Evolutionary conservation across 2,329 filamentous ascomycete genomes (phyloP), one percentile per base, ranked within the genome.

Genomic region (Cladorrhinum sp.): DNA sequence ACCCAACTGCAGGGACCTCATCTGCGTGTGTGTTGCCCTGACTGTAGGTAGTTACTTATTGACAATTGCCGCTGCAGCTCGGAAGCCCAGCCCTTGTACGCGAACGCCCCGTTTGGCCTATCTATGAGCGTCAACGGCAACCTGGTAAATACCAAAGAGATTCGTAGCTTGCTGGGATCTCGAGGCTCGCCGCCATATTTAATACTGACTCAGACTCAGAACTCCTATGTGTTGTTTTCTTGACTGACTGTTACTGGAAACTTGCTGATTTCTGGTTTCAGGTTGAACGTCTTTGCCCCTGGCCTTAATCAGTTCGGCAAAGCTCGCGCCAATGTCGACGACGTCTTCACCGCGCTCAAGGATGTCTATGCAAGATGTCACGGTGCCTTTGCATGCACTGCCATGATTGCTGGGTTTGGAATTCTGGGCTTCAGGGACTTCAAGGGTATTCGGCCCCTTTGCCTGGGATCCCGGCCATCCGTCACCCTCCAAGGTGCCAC

Each of bases 71-170:
- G 59, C 16, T 62, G 59, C 60, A 93, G 91, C 70, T 87, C 91
- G 6, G 92, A 96, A 76, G 90, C 91, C 8, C 92, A 96, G 75
- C 93, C 93, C 0, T 96, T 96, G 75, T 96, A 95, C 72, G 91
- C 93, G 69, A 96, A 96, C 78, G 84, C 83, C 60, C 91, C 91
- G 1, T 95, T 91, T 71, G 92, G 92, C 52, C 88, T 96, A 68
- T 90, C 83, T 69, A 83, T 72, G 84, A 88, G 64, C 20, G 88
- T 95, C 76, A 96, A 96, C 71, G 92, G 93, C 62, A 96, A 96
- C 76, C 80, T 96, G 51, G 90, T 96, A 78, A 83, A 96, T 71
- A 85, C 88, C 5, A 80, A 81, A 1, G 86, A 90, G 56, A 79
- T 96, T 51, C 85, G 84, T 72, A 76, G 80, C 62, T 91, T 87